Base-by-base conservation (phyloP, 169 alveolate species). In the Plasmodium berghei region DNA sequence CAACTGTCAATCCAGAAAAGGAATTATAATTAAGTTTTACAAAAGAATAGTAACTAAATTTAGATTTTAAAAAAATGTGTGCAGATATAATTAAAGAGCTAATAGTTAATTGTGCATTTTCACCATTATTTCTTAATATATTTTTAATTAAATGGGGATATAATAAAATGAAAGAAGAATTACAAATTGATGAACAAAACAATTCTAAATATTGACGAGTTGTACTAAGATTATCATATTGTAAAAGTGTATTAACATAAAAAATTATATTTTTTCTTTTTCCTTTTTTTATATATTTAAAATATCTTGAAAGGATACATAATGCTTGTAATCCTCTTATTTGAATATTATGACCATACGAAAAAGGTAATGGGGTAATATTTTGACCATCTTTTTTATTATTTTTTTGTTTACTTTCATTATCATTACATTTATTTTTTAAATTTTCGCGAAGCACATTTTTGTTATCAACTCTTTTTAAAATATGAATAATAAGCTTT, bases 271-370 rank as follows among this genome's bases (percentile, higher is more conserved):
- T 3, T 58, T 55, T 72, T 10, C 80, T 72, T 52, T 54, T 49
- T 1, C 28, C 18, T 22, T 56, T 64, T 63, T 72, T 74, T 66
- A 59, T 40, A 59, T 56, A 61, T 24, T 83, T 83, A 66, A 85
- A 66, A 54, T 72, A 69, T 55, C 74, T 88, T 20, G 87, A 40
- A 40, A 91, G 40, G 40, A 90, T 74, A 24, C 94, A 91, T 42
- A 91, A 46, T 14, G 91, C 86, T 49, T 91, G 94, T 73, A 91
- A 70, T 28, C 88, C 75, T 42, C 89, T 86, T 20, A 91, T 49
- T n/a, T 88, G 80, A 14, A 72, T 54, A 54, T 87, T 91, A 71
- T 91, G 93, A 34, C 89, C 91, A 61, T 70, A 20, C 34, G 93
- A 88, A n/a, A 88, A 88, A 1, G 94, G 94, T 45, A 91, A 62